Base-by-base conservation (phyloP, 139 green algal species). In the Diplosphaera chodatii region DNA sequence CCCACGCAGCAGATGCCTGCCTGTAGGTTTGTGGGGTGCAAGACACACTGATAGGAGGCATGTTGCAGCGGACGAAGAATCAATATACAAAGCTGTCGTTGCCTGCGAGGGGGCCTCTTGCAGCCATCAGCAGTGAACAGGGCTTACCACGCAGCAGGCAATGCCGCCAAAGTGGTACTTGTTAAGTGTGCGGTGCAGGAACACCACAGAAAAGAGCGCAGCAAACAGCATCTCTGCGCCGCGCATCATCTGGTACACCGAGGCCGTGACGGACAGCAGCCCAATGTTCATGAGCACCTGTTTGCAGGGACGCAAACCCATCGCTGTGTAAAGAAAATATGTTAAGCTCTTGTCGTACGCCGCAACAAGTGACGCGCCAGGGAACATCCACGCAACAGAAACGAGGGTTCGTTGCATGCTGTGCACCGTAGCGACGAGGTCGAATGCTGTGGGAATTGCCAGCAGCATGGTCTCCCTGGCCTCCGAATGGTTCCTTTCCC, bases 151-250 rank as follows among this genome's bases (percentile, higher is more conserved):
- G 74, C 89, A 95, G 83, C 82, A 94, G 1, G 69, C 32, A 64
- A 97, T 95, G 70, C 91, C 91, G 29, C 74, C 15, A 33, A 82
- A 78, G 76, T 97, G 92, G n/a, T 75, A 77, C 34, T 74, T 79
- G 75, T 91, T 90, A 6, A 91, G 74, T 15, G 55, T 76, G 34
- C 84, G 75, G 15, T 81, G 56, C 41, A 91, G 74, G 68, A 91
- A 91, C 16, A 77, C 31, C 37, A 91, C 77, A 23, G 80, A 66
- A 59, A 91, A 91, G 5, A 91, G 68, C 4, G 86, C 86, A 16
- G 85, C 85, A 67, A 91, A 91, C 30, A 91, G 73, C 77, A 91
- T 91, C 68, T 91, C 86, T 20, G 86, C 86, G 4, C 85, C 85
- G 3, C 86, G 66, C 82, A 91, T 86, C 86, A 91, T 91, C 74